These are phyloP conservation scores for Zymoseptoria passerinii DNA, from an alignment of 2,329 filamentous ascomycete species.

Conservation along the genomic window DNA sequence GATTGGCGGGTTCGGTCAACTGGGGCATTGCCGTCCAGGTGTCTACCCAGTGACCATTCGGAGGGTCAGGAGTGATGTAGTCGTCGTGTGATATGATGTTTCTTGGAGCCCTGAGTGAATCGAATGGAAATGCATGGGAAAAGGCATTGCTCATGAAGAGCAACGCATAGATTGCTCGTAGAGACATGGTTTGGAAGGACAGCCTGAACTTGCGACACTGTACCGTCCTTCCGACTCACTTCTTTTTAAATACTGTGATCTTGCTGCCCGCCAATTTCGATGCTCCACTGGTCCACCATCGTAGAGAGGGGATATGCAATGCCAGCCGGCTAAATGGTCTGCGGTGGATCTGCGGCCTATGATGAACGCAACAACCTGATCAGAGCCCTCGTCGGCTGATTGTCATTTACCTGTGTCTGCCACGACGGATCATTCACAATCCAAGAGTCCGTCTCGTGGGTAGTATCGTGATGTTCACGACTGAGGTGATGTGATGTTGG, in stretches of 20 bases:
- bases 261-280: no score
- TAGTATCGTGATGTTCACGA: no score
- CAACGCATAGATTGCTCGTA: background rate
- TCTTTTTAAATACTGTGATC: background rate
- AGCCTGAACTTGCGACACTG: background rate
- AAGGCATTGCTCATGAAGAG: background rate
- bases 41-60: conserved; percentile 47
- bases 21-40: conserved; percentile 61
- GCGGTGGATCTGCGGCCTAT: background rate
- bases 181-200: background rate
- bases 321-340: background rate
- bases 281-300: background rate
- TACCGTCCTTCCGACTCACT: background rate
- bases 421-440: no score
- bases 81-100: conserved; percentile 1
- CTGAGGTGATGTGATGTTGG: no score
- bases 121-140: background rate
- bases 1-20: conserved; percentile 52
- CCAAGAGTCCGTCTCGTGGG: no score
- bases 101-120: background rate
- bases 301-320: background rate
- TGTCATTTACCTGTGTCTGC: background rate
- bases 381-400: background rate
- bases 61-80: conserved; percentile 7
- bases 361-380: background rate